These are phyloP conservation scores for Ascochyta viciae-villosae DNA, from an alignment of 2,329 filamentous ascomycete species.

Conservation along the genomic window DNA sequence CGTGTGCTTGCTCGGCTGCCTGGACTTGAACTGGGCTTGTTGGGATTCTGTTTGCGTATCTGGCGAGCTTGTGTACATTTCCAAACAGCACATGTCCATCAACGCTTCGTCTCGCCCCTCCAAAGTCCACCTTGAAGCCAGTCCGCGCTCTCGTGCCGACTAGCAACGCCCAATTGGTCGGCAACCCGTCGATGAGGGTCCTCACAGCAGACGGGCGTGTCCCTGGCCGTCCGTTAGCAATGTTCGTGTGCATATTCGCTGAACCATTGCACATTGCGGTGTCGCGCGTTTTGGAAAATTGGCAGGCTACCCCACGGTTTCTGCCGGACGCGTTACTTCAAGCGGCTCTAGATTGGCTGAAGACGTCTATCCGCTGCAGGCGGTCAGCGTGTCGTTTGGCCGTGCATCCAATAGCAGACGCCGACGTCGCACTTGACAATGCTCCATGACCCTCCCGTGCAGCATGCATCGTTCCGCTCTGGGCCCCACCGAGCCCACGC, in stretches of 20 bases:
- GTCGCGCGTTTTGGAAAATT: slow-evolving; percentile 40
- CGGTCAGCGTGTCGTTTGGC: slow-evolving; percentile 33
- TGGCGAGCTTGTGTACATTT: slow-evolving; percentile 18
- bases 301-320: slow-evolving; percentile 48
- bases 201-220: slow-evolving; percentile 14
- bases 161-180: slow-evolving; percentile 23
- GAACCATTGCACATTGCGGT: slow-evolving; percentile 27
- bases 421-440: slow-evolving; percentile 41
- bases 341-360: slow-evolving; percentile 25
- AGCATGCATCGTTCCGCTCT: slow-evolving; percentile 41
- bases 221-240: slow-evolving; percentile 19
- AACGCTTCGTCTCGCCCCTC: slow-evolving; percentile 23
- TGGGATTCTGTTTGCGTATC: slow-evolving; percentile 29
- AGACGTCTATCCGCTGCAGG: slow-evolving; percentile 26
- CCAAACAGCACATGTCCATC: slow-evolving; percentile 29
- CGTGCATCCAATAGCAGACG: slow-evolving; percentile 33
- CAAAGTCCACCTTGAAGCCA: slow-evolving; percentile 28
- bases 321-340: slow-evolving; percentile 40
- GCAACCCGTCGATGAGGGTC: slow-evolving; percentile 2
- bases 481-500: slow-evolving; percentile 42
- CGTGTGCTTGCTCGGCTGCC: slow-evolving; percentile 25
- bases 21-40: slow-evolving; percentile 24
- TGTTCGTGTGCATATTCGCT: slow-evolving; percentile 30
- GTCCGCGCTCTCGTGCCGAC: slow-evolving; percentile 7
- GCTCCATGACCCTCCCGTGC: slow-evolving; percentile 29